A percentile compares a stretch with the other conserved stretches of the same genome.
These are phyloP conservation scores for Kappamyces sp. DNA, from an alignment of 192 early-diverging fungal genomes.

Conservation along the genomic window DNA sequence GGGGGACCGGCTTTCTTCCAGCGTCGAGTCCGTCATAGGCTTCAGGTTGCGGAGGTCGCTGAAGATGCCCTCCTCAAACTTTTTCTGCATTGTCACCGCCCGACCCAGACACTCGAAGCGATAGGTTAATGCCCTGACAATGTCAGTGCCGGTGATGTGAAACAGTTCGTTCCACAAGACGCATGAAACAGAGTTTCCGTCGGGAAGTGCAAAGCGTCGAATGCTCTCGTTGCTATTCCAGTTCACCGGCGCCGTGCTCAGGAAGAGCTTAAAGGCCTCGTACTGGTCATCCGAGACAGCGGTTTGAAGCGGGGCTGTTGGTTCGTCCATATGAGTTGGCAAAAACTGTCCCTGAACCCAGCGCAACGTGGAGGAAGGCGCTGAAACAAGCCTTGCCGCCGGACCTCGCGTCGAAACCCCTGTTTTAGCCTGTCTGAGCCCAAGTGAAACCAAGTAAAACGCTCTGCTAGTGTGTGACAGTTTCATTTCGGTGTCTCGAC, in stretches of 20 bases:
- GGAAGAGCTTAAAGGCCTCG: conserved; percentile 47
- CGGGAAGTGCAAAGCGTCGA: conserved; percentile 61
- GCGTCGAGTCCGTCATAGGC: conserved; percentile 84
- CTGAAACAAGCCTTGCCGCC: too few species aligned
- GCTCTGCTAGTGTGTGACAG: too few species aligned
- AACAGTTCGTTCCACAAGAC: conserved; percentile 89
- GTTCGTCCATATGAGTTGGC: too few species aligned
- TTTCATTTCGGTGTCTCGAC: too few species aligned
- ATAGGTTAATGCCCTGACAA: conserved; percentile 81
- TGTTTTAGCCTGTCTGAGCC: too few species aligned
- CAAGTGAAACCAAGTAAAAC: too few species aligned
- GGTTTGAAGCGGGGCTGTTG: background rate
- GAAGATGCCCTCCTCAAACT: conserved; percentile 98
- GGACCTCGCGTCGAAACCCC: too few species aligned
- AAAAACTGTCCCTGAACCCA: too few species aligned
- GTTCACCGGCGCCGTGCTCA: conserved; percentile 60
- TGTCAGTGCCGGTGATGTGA: conserved; percentile 95
- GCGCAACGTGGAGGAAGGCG: too few species aligned
- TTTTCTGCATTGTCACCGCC: conserved; percentile 71
- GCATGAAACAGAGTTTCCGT: conserved; percentile 86
- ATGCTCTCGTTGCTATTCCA: conserved; percentile 58
- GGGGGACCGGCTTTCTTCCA: conserved; percentile 89
- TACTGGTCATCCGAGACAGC: background rate
- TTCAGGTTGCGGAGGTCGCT: conserved; percentile 92
- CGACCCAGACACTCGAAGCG: conserved; percentile 88